Evolutionary conservation across 2,329 filamentous ascomycete species (phyloP), one percentile per base, ranked within the genome.

Genomic region (Curvularia sp.): DNA sequence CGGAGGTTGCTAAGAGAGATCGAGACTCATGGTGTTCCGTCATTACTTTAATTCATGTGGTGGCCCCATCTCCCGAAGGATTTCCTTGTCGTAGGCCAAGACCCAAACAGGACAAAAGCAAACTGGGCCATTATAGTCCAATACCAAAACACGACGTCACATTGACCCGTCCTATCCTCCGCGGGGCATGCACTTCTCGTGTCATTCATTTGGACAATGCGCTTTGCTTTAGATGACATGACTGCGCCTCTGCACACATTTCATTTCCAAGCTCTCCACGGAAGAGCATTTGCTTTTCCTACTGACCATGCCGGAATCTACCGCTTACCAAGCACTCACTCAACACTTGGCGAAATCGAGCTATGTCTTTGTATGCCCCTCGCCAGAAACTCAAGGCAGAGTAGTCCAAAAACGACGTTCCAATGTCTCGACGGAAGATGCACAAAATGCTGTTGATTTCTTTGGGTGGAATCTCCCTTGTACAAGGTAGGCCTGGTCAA

Each of bases 391-490:
- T 1, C 60, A 67, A 46, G 61, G 60, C 0, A 61, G 67, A 45
- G 64, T 68, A 12, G 59, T 68, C 7, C 46, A 57, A 13, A 68
- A 64, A 36, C 53, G 67, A 41, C 57, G 27, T 10, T 59, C 62
- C 1, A 34, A 60, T 48, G 28, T 55, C 15, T 62, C 61, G 1
- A 64, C 57, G 25, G 53, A 55, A 54, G 51, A 66, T 42, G 65
- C 67, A 18, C 58, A 60, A 25, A 67, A 39, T 46, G 57, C 57
- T 38, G 46, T 61, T 3, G 67, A 69, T 48, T 68, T 69, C 51
- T 69, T 68, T 51, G 67, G 67, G 2, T 69, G 67, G 67, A 69
- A 57, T 39, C 19, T 69, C 19, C 46, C 67, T 25, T 64, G 65
- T 50, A 55, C 63, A 18, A 56, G 65, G 67, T 65, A 60, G n/a